Evolutionary conservation across 441 rosid species (phyloP), one percentile per base, ranked within the genome.

Genomic region (Pelargonium australe): DNA sequence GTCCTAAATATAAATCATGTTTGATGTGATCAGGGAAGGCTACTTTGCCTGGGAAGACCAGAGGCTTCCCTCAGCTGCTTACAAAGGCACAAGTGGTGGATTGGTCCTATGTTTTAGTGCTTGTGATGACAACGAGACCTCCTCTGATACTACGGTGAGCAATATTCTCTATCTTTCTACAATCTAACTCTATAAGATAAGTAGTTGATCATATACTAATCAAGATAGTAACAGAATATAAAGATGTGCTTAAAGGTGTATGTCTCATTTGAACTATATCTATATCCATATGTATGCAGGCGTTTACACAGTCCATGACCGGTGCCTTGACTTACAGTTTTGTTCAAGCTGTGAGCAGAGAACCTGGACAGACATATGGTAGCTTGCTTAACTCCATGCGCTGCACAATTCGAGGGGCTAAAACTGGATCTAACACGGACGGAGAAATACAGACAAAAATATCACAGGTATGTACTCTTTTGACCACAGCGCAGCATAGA

Each of bases 261-360:
- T 4, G 57, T 13, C 14, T 13, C 2, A 49, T 49, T 49, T 49
- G 5, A 49, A 13, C 57, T 49, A 13, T 49, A 49, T 13, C 31
- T 25, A 12, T 12, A 11, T 44, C 11, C 9, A 49, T 49, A 13
- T 49, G n/a, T 49, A 16, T 67, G 75, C 79, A 92, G 98, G 87
- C 88, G n/a, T 85, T 92, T 65, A 77, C 91, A 13, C 85, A 87
- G 11, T 71, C 68, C 23, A 78, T 80, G 62, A 83, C 85, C 0
- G 98, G 96, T 28, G 96, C 92, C 8, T 68, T 87, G 85, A 90
- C 96, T 3, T 86, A 80, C 68, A 83, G 89, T 84, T 90, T 92
- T 78, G 85, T 90, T 28, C 85, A 87, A 62, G 87, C 92, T 2
- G 80, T 90, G 71, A 81, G 81, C 63, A 86, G 79, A 2, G 91